These are phyloP conservation scores for Sporothrix pseudoabietina DNA, from an alignment of 2,329 filamentous ascomycete species.

Conservation along the genomic window DNA sequence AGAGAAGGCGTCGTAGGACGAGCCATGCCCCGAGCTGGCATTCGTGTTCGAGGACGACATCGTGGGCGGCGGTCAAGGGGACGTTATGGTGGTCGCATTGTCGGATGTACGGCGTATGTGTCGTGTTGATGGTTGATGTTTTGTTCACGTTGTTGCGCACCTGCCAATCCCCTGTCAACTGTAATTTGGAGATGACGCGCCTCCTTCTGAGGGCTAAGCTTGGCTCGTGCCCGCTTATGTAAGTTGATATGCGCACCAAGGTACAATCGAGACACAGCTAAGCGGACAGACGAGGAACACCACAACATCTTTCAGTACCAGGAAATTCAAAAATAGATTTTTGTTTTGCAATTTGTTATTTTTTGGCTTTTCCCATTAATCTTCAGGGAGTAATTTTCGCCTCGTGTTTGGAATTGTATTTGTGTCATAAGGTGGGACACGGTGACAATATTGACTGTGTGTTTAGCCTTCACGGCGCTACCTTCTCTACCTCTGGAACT, in stretches of 20 bases:
- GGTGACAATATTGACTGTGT: background rate
- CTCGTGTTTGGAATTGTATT: too few relatives aligned
- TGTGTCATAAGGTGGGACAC: too few relatives aligned
- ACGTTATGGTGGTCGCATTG: conserved; percentile 3
- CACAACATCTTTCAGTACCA: too few relatives aligned
- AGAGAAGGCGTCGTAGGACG: conserved; percentile 28
- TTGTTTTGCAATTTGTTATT: too few relatives aligned
- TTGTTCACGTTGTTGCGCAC: background rate
- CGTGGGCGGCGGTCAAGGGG: background rate
- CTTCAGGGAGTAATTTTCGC: too few relatives aligned
- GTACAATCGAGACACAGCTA: too few relatives aligned
- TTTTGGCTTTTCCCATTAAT: too few relatives aligned
- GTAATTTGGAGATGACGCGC: conserved; percentile 5
- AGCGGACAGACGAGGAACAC: too few relatives aligned
- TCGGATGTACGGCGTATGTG: background rate
- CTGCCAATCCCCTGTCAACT: background rate
- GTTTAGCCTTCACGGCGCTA: background rate
- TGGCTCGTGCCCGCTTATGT: background rate
- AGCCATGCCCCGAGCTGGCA: background rate
- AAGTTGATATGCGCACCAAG: background rate
- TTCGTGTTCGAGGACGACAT: conserved; percentile 22
- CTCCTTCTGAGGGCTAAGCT: background rate
- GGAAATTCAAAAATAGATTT: too few relatives aligned
- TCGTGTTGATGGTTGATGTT: background rate
- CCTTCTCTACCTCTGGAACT: conserved; percentile 35